A percentile compares a stretch with the other conserved stretches of the same genome.
Evolutionary conservation across 192 early-diverging fungal species (phyloP).

Genomic region (Polychytrium aggregatum): DNA sequence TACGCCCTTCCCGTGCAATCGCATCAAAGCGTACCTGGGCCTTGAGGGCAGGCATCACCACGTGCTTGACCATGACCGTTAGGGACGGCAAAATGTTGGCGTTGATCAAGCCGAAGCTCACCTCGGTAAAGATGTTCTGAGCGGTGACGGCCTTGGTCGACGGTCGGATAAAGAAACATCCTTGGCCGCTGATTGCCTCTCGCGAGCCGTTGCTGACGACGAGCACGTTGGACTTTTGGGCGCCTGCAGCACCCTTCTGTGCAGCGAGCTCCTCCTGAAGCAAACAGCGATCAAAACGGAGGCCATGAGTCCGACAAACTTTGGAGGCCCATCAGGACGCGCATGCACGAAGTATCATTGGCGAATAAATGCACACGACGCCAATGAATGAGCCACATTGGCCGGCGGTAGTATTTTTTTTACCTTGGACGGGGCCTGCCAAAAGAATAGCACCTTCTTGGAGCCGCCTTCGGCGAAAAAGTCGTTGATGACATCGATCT

Average conservation of each 20-base stretch:
- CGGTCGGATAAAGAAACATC: conserved; percentile 44
- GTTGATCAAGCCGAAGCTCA: conserved; percentile 39
- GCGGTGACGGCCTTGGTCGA: conserved; percentile 43
- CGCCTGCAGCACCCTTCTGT: too few species aligned
- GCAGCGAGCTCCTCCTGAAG: too few species aligned
- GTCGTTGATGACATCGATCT: conserved; percentile 47
- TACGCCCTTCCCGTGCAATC: too few species aligned
- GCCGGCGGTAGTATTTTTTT: too few species aligned
- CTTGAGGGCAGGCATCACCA: conserved; percentile 43
- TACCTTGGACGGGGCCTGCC: too few species aligned
- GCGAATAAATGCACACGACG: too few species aligned
- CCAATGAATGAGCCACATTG: too few species aligned
- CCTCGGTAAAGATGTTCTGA: conserved; percentile 40
- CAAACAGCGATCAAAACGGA: conserved; percentile 2
- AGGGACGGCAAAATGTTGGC: conserved; percentile 42
- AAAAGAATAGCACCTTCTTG: conserved; percentile 42
- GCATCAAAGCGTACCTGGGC: conserved; percentile 27
- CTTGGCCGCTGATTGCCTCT: conserved; percentile 39
- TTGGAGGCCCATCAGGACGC: not conserved
- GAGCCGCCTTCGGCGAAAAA: conserved; percentile 50
- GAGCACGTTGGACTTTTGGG: conserved; percentile 21
- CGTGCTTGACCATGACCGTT: conserved; percentile 47
- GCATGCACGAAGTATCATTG: too few species aligned
- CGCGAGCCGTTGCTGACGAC: conserved; percentile 41
- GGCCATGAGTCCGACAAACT: not conserved